Evolutionary conservation across 768 basidiomycete species (phyloP), one percentile per base, ranked within the genome.

Genomic region (Serendipita sp.): DNA sequence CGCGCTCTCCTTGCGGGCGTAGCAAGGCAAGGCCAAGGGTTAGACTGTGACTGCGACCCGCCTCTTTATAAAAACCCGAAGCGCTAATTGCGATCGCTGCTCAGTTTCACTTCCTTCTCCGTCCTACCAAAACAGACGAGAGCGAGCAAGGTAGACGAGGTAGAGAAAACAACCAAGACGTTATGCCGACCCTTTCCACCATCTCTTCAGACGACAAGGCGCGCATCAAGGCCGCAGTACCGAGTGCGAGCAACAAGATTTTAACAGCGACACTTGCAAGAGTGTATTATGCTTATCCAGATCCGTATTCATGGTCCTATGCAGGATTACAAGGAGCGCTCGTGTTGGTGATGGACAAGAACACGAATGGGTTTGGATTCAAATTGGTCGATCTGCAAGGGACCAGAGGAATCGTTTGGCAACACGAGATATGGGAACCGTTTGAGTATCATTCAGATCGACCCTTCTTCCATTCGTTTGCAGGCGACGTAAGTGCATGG

Each of bases 401-500:
- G 18, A 90, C 89, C 2, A 76, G 92, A 64, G 92, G 92, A 3
- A 81, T 93, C 24, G 83, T 92, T 47, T 99, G 95, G 95, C 85
- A 92, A 65, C 90, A 96, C 68, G 92, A 95, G 73, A 74, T 97
- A 3, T 95, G 92, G 69, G 79, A 86, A 30, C 84, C 83, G 37
- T 81, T 95, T 68, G 83, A 88, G 65, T 91, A 92, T 72, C 76
- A 82, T 70, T 80, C 87, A 70, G 95, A 98, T 72, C 78, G 92
- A 66, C 80, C 86, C 1, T 94, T 86, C 81, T 96, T 98, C 71
- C 90, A 95, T 75, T 86, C 92, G 0, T 97, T 96, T 74, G 78
- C 86, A 2, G 87, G 90, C 63, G 94, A 99, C 77, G 94, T 95
- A 71, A 75, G 93, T 81, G n/a, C 24, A 41, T 24, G 38, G 13